phyloP scores from a whole-genome alignment of 495 filamentous ascomycete species.

The Terfezia boudieri region DNA sequence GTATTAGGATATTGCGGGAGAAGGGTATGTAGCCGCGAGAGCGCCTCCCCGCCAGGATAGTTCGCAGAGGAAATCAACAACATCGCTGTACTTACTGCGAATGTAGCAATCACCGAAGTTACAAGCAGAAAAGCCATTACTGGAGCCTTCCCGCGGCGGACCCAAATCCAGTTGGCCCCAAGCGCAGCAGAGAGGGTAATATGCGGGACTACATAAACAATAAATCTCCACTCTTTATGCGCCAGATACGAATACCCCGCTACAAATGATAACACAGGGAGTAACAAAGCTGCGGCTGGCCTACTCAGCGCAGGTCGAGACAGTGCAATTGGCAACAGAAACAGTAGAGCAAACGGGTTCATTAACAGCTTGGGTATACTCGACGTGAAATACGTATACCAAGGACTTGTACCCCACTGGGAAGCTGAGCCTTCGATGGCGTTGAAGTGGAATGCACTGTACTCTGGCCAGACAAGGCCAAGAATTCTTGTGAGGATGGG shows the following conservation, averaged over 20 bases:
- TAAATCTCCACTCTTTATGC: conserved; percentile 93
- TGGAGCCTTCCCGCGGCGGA: conserved; percentile 34
- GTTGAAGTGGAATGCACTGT: conserved; percentile 79
- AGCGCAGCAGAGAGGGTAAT: conserved; percentile 59
- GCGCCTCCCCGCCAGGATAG: conserved; percentile 66
- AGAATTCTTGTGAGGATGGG: conserved; percentile 12
- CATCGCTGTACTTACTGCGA: conserved; percentile 36
- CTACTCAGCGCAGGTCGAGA: conserved; percentile 22
- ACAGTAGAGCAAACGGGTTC: conserved; percentile 41
- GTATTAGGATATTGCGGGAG: conserved; percentile 15
- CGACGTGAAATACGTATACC: conserved; percentile 62
- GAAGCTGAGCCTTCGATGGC: conserved; percentile 52
- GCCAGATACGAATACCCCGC: conserved; percentile 54
- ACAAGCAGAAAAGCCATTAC: conserved; percentile 25
- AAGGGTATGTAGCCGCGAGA: conserved; percentile 31
- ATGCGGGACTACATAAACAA: conserved; percentile 65
- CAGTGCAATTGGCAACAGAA: conserved; percentile 46
- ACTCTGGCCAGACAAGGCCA: conserved; percentile 68
- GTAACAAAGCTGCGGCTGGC: conserved; percentile 29
- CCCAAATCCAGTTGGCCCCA: conserved; percentile 53
- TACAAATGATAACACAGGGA: conserved; percentile 50
- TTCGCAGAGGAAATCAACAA: conserved; percentile 56
- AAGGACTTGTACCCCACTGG: conserved; percentile 71
- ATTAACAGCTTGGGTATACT: conserved; percentile 63
- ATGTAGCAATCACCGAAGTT: conserved; percentile 33